These are phyloP conservation scores for Corynespora cassiicola DNA, from an alignment of 2,329 filamentous ascomycete genomes.

Conservation along the genomic window DNA sequence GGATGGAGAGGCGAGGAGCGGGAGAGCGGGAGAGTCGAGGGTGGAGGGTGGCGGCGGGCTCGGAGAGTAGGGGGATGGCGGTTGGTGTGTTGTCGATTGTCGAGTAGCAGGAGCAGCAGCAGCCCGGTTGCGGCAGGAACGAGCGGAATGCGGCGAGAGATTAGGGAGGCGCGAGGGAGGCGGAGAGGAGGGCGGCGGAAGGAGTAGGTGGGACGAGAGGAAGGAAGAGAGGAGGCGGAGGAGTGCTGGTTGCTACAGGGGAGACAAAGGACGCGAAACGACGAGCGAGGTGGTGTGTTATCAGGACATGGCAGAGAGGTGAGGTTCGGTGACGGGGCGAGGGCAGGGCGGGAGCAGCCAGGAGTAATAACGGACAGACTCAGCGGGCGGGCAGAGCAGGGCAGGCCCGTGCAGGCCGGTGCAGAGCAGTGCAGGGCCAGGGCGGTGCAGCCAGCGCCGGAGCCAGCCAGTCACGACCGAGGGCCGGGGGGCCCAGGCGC, in stretches of 20 bases:
- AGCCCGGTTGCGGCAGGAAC: slow-evolving; percentile 26
- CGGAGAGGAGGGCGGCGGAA: slow-evolving; percentile 16
- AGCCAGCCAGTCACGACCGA: too few relatives aligned
- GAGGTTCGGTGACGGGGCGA: slow-evolving; percentile 33
- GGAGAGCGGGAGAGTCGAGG: slow-evolving; percentile 16
- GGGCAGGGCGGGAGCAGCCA: slow-evolving; percentile 25
- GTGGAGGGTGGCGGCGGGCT: slow-evolving; percentile 23
- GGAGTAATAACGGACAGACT: neutral
- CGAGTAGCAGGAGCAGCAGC: slow-evolving; percentile 9
- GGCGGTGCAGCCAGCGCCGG: too few relatives aligned
- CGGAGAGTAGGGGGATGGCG: slow-evolving; percentile 33
- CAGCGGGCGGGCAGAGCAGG: too few relatives aligned
- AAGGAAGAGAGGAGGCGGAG: slow-evolving; percentile 25
- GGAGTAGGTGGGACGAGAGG: slow-evolving; percentile 33
- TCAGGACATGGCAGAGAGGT: slow-evolving; percentile 37
- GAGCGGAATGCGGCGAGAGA: slow-evolving; percentile 35
- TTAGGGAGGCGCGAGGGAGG: slow-evolving; percentile 23
- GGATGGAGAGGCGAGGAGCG: slow-evolving; percentile 19
- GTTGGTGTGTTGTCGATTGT: slow-evolving; percentile 15
- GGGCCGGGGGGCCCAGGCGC: too few relatives aligned
- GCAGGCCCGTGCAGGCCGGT: too few relatives aligned
- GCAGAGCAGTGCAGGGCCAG: too few relatives aligned
- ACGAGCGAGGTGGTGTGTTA: slow-evolving; percentile 16
- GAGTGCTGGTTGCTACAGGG: slow-evolving; percentile 32
- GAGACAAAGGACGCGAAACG: slow-evolving; percentile 23